Percentiles rank a stretch among this genome's conserved stretches.
Evolutionary conservation across 1,284 basidiomycete species (phyloP).

Genomic region (Fomitopsis betulina): DNA sequence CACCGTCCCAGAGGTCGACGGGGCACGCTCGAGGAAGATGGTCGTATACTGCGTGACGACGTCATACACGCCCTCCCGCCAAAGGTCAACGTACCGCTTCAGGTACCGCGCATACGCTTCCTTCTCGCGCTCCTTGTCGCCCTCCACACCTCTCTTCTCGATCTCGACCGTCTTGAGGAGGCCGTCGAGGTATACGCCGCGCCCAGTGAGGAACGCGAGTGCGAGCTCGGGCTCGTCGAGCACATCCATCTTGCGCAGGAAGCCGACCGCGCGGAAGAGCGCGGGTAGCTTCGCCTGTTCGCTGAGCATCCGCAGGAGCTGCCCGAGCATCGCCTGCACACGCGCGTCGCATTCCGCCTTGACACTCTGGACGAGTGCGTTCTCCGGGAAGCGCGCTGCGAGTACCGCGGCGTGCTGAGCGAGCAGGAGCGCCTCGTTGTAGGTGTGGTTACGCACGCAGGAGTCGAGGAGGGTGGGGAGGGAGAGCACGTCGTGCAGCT

Average conservation of each 20-base stretch:
- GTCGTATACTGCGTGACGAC: constrained; percentile 86
- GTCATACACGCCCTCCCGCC: constrained; percentile 91
- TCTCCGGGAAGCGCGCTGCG: constrained; percentile 34
- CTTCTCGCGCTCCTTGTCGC: constrained; percentile 44
- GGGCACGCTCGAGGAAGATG: constrained; percentile 75
- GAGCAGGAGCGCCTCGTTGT: constrained; percentile 85
- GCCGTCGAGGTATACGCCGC: constrained; percentile 47
- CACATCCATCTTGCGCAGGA: constrained; percentile 75
- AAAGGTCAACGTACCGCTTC: constrained; percentile 85
- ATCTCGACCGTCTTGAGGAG: constrained; percentile 40
- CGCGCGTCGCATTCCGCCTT: constrained; percentile 74
- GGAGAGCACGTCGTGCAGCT: constrained; percentile 86
- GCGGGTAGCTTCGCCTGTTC: constrained; percentile 87
- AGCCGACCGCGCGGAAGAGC: constrained; percentile 83
- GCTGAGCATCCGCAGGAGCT: constrained; percentile 76
- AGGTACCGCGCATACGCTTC: constrained; percentile 76
- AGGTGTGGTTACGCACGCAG: constrained; percentile 88
- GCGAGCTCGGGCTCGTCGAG: constrained; percentile 62
- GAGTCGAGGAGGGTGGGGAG: constrained; percentile 88
- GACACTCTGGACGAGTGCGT: constrained; percentile 48
- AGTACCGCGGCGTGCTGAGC: constrained; percentile 59
- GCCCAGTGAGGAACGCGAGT: constrained; percentile 63
- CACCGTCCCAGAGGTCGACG: constrained; percentile 15
- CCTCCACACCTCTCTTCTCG: constrained; percentile 30
- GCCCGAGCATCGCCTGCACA: constrained; percentile 67